Conservation (phyloP, 495 filamentous ascomycete species). For the Glutinoglossum americanum region DNA sequence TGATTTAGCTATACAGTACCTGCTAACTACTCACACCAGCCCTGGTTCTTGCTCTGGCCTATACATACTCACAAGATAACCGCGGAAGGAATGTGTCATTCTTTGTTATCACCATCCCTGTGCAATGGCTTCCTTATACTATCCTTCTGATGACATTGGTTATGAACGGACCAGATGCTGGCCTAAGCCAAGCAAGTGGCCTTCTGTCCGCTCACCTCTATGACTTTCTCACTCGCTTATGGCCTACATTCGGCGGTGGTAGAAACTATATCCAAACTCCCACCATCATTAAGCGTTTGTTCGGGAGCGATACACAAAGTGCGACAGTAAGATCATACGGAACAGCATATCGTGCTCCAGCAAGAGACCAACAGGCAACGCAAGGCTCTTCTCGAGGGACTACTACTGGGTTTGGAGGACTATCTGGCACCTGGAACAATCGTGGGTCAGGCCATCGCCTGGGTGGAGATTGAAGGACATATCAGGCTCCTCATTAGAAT, state of each 20-base stretch:
- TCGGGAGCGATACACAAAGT: slow-evolving; percentile 13
- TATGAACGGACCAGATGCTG: slow-evolving; percentile 22
- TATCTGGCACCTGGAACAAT: background rate
- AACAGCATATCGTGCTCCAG: background rate
- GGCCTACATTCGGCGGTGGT: slow-evolving; percentile 65
- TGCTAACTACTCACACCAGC: slow-evolving; percentile 20
- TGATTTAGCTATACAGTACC: background rate
- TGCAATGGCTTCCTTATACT: slow-evolving; percentile 51
- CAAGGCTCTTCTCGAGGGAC: background rate
- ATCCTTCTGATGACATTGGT: slow-evolving; percentile 52
- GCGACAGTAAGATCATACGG: background rate
- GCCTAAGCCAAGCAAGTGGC: slow-evolving; percentile 38
- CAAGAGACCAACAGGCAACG: background rate
- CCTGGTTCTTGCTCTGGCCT: slow-evolving; percentile 54
- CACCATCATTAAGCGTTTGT: slow-evolving; percentile 36
- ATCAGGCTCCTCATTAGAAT: background rate
- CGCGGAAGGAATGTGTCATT: slow-evolving; percentile 45
- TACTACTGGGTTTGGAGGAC: background rate
- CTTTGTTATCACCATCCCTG: slow-evolving; percentile 56
- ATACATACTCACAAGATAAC: slow-evolving; percentile 67
- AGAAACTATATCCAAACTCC: slow-evolving; percentile 51
- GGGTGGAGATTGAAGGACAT: background rate
- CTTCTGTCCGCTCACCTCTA: slow-evolving; percentile 66
- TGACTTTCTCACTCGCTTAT: slow-evolving; percentile 66
- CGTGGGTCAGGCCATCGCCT: background rate